phyloP scores from a whole-genome alignment of 2,329 filamentous ascomycete genomes.

The Venturia nashicola region DNA sequence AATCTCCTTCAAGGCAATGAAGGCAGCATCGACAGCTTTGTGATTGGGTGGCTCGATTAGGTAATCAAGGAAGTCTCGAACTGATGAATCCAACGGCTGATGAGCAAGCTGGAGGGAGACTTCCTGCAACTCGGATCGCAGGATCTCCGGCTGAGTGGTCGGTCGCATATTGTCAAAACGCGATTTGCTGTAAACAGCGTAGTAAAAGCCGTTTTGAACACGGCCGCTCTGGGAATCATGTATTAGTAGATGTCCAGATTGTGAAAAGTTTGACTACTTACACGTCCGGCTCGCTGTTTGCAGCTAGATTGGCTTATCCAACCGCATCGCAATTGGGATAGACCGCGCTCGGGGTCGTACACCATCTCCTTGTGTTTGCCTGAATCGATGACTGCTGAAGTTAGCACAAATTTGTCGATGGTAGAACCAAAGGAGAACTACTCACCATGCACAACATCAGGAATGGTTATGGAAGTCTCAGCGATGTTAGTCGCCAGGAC shows the following conservation, averaged over 20 bases:
- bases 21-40: slow-evolving; percentile 11
- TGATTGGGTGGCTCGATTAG: slow-evolving; percentile 1
- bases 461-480: slow-evolving; percentile 40
- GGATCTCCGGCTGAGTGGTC: neutral
- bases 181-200: slow-evolving; percentile 32
- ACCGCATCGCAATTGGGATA: slow-evolving; percentile 27
- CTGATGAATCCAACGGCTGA: neutral
- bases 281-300: slow-evolving; percentile 37
- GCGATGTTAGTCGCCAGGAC: slow-evolving; percentile 40
- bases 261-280: slow-evolving; percentile 18
- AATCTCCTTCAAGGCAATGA: slow-evolving; percentile 29
- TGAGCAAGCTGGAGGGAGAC: slow-evolving; percentile 16
- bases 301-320: slow-evolving; percentile 38
- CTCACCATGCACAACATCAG: slow-evolving; percentile 33
- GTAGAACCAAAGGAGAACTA: neutral
- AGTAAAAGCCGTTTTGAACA: slow-evolving; percentile 37
- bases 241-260: neutral
- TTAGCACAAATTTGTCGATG: neutral
- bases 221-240: slow-evolving; percentile 20
- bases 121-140: neutral
- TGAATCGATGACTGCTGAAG: slow-evolving; percentile 34
- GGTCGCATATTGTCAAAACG: slow-evolving; percentile 27
- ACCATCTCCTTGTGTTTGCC: slow-evolving; percentile 29
- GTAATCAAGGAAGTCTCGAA: neutral
- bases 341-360: slow-evolving; percentile 21